A percentile compares a stretch with the other conserved stretches of the same genome.
These are phyloP conservation scores for Pseudogymnoascus sp. DNA, from an alignment of 2,329 filamentous ascomycete species.

Conservation along the genomic window DNA sequence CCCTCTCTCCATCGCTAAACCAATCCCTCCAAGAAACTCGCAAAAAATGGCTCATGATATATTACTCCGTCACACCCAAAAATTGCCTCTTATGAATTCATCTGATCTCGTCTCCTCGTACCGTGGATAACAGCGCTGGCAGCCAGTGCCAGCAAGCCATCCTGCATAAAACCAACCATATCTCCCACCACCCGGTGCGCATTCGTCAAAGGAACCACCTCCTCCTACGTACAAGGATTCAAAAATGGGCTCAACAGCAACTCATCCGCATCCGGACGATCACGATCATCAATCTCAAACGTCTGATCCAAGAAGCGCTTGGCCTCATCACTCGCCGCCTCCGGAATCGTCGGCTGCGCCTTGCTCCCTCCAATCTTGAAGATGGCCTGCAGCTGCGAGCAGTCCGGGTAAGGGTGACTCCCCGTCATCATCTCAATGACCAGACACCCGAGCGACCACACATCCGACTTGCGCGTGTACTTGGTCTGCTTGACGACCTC, in stretches of 20 bases:
- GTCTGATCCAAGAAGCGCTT: slow-evolving; percentile 76
- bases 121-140: neutral
- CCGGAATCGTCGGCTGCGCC: slow-evolving; percentile 80
- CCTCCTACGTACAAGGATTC: slow-evolving; percentile 37
- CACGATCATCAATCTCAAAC: slow-evolving; percentile 92
- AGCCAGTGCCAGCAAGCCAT: slow-evolving; percentile 6
- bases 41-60: slow-evolving; percentile 6
- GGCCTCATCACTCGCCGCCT: slow-evolving; percentile 76
- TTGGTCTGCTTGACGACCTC: slow-evolving; percentile 97
- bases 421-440: slow-evolving; percentile 99
- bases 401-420: slow-evolving; percentile 91
- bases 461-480: slow-evolving; percentile 96
- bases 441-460: slow-evolving; percentile 93
- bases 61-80: slow-evolving; percentile 8
- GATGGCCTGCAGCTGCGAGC: slow-evolving; percentile 93
- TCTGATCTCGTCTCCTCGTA: neutral
- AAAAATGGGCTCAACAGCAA: slow-evolving; percentile 77
- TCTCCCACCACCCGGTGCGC: neutral
- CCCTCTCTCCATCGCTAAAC: neutral
- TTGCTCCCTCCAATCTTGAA: slow-evolving; percentile 93
- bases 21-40: neutral
- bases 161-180: neutral
- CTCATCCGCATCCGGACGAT: slow-evolving; percentile 85
- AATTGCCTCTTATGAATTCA: neutral
- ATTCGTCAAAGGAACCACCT: too few species aligned